These are phyloP conservation scores for Berkeleyomyces basicola DNA, from an alignment of 2,329 filamentous ascomycete species.

Conservation along the genomic window DNA sequence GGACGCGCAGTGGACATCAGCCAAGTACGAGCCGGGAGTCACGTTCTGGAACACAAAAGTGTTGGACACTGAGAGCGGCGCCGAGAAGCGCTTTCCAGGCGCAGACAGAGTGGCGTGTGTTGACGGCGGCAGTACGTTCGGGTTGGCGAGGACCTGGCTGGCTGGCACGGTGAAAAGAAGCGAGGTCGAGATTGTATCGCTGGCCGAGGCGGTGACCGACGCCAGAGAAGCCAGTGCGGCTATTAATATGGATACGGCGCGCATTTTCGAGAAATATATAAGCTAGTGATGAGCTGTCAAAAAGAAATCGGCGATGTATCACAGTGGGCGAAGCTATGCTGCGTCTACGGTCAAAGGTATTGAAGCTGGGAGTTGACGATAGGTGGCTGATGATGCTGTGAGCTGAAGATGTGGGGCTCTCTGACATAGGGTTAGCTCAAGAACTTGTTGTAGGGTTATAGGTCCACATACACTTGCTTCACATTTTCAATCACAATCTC, in stretches of 20 bases:
- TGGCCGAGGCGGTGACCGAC: slow-evolving; percentile 21
- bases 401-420: neutral
- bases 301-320: neutral
- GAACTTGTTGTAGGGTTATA: neutral
- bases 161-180: slow-evolving; percentile 31
- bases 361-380: neutral
- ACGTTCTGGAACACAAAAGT: slow-evolving; percentile 64
- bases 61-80: slow-evolving; percentile 50
- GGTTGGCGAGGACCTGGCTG: slow-evolving; percentile 30
- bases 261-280: neutral
- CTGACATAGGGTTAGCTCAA: neutral
- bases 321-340: neutral
- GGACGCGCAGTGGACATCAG: slow-evolving; percentile 60
- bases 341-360: neutral
- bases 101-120: slow-evolving; percentile 46
- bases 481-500: too few relatives aligned
- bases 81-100: slow-evolving; percentile 26
- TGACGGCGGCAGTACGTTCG: slow-evolving; percentile 40
- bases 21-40: slow-evolving; percentile 57
- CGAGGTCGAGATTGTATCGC: slow-evolving; percentile 27
- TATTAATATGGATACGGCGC: slow-evolving; percentile 18
- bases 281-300: neutral
- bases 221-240: slow-evolving; percentile 15
- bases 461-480: neutral
- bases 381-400: neutral